These are phyloP conservation scores for Coemansia sp. DNA, from an alignment of 192 early-diverging fungal genomes.

Conservation along the genomic window DNA sequence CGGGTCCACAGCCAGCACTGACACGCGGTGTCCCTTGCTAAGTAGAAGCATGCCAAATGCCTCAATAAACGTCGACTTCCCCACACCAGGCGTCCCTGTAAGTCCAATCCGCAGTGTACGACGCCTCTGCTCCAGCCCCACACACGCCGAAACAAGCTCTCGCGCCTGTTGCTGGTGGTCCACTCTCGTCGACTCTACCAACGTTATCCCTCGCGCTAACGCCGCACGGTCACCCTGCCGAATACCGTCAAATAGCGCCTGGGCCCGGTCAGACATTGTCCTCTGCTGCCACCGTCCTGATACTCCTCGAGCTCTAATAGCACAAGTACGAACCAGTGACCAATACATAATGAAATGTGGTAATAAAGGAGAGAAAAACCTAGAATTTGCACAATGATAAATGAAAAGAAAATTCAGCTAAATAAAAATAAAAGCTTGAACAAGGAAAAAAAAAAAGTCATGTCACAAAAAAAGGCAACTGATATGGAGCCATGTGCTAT, in stretches of 20 bases:
- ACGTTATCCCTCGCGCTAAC: slow-evolving; percentile 42
- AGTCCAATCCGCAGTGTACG: slow-evolving; percentile 74
- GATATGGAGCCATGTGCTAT: neutral
- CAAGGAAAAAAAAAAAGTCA: neutral
- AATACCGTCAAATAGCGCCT: slow-evolving; percentile 35
- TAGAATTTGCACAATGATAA: neutral
- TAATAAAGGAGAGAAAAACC: neutral
- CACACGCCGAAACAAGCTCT: slow-evolving; percentile 60
- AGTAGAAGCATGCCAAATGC: slow-evolving; percentile 76
- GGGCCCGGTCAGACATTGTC: neutral
- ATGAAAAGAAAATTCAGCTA: neutral
- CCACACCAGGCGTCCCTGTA: slow-evolving; percentile 78
- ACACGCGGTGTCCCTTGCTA: slow-evolving; percentile 65
- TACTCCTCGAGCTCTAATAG: neutral
- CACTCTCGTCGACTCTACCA: slow-evolving; percentile 66
- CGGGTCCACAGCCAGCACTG: slow-evolving; percentile 83
- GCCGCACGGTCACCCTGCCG: slow-evolving; percentile 27
- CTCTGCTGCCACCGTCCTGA: neutral
- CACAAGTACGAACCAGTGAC: neutral
- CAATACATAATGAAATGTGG: neutral
- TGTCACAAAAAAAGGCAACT: neutral
- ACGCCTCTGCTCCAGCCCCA: slow-evolving; percentile 26
- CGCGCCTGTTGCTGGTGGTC: slow-evolving; percentile 66
- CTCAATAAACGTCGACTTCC: slow-evolving; percentile 87
- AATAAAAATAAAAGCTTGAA: neutral